Evolutionary conservation across 2,329 filamentous ascomycete species (phyloP).

Genomic region (Stemphylium beticola): DNA sequence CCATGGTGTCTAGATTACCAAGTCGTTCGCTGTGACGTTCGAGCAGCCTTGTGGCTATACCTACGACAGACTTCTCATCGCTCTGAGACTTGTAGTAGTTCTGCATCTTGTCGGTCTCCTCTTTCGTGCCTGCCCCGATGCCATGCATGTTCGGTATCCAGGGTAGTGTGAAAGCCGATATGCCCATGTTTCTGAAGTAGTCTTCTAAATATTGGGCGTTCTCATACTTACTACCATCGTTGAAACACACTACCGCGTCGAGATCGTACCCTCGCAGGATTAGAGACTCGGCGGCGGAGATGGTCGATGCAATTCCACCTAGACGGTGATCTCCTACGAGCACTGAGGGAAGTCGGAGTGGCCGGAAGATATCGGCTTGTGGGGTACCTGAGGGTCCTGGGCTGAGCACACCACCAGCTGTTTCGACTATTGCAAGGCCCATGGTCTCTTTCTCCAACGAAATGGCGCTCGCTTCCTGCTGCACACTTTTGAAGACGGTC

Average conservation of each 20-base stretch:
- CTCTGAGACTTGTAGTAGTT: constrained; percentile 65
- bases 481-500: constrained; percentile 21
- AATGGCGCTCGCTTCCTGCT: constrained; percentile 14
- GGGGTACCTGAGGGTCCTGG: constrained; percentile 76
- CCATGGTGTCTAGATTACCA: constrained; percentile 65
- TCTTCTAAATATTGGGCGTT: constrained; percentile 71
- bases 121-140: constrained; percentile 18
- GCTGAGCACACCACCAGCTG: constrained; percentile 81
- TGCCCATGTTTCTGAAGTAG: constrained; percentile 67
- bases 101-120: constrained; percentile 65
- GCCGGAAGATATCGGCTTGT: constrained; percentile 78
- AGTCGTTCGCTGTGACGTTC: constrained; percentile 64
- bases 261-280: constrained; percentile 80
- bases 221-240: constrained; percentile 66
- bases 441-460: constrained; percentile 5
- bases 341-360: constrained; percentile 74
- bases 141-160: constrained; percentile 61
- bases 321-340: constrained; percentile 77
- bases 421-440: constrained; percentile 70
- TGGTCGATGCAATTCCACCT: constrained; percentile 80
- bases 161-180: constrained; percentile 64
- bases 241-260: constrained; percentile 71
- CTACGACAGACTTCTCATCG: constrained; percentile 48
- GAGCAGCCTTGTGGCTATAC: constrained; percentile 60
- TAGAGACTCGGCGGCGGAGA: constrained; percentile 80